Evolutionary conservation across 306 rosid genomes (phyloP), one percentile per base, ranked within the genome.

Genomic region (Sesbania bispinosa): DNA sequence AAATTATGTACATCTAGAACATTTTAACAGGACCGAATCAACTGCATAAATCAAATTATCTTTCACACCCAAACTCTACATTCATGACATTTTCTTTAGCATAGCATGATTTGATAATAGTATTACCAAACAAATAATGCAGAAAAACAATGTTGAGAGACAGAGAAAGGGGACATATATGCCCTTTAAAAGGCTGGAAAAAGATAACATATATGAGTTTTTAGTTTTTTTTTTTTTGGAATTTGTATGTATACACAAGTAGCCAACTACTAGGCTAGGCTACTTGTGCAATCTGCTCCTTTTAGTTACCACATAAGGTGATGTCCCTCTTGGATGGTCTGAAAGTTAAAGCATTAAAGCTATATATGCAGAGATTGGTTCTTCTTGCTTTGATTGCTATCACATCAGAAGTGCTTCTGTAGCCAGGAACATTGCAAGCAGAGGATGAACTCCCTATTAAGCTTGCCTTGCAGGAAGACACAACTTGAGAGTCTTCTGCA

Each of bases 381-480:
- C 55, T 61, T 72, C 80, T 90, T 46, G 94, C 92, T 81, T 94
- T 94, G 79, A 94, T 74, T 18, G 87, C 65, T 1, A 90, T 89
- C 43, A 84, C 83, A 81, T 89, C 85, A n/a, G 98, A 80, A 21
- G 98, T 94, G 51, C 67, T 85, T 81, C 20, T 87, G 82, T 81
- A 86, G 30, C 97, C 96, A 72, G 98, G 98, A 79, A 88, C 86
- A 85, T 94, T 80, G 85, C 98, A 94, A 10, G 92, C 78, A 54
- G 97, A 61, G 57, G 94, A 71, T 69, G 88, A 71, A 59, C 92
- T 94, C 64, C 85, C 55, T 19, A 90, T 80, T 64, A 94, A 69
- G 62, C 81, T 90, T 67, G 98, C 97, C 41, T 83, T 72, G 70
- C 97, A 94, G 1, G 93, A 84, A 30, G 96, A 90, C 29, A 76